phyloP scores from a whole-genome alignment of 2,329 filamentous ascomycete species.

The Colletotrichum salicis region DNA sequence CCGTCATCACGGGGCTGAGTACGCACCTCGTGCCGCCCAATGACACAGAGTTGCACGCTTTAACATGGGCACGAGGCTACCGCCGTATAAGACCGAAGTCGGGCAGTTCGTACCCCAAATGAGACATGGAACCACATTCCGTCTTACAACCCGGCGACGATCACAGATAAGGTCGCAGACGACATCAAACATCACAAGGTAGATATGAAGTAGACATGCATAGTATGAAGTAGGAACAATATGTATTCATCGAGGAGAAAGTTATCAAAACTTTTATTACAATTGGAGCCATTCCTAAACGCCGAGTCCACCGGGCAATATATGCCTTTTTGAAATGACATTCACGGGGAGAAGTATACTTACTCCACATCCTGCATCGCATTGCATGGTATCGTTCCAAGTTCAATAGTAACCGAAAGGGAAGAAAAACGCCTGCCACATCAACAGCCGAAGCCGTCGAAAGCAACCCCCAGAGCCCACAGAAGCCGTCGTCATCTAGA shows the following conservation, averaged over 20 bases:
- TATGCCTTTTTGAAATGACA: slow-evolving; percentile 29
- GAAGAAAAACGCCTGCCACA: slow-evolving; percentile 33
- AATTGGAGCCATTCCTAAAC: slow-evolving; percentile 28
- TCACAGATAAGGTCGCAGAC: not conserved
- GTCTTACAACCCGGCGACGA: not conserved
- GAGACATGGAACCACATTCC: not conserved
- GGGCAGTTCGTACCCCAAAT: not conserved
- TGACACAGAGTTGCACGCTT: slow-evolving; percentile 12
- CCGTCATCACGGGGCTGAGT: slow-evolving; percentile 29
- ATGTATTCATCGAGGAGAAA: slow-evolving; percentile 1
- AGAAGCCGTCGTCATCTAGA: slow-evolving; percentile 44
- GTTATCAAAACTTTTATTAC: slow-evolving; percentile 33
- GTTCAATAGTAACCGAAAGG: slow-evolving; percentile 29
- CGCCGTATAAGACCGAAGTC: slow-evolving; percentile 40
- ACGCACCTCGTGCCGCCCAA: slow-evolving; percentile 28
- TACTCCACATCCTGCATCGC: slow-evolving; percentile 34
- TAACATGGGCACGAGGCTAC: slow-evolving; percentile 50
- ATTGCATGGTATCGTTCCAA: slow-evolving; percentile 34
- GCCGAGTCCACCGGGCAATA: slow-evolving; percentile 23
- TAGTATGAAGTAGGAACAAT: not conserved
- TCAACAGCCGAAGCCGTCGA: slow-evolving; percentile 20
- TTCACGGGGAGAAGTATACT: slow-evolving; percentile 35
- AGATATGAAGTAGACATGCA: not conserved
- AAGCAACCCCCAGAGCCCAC: slow-evolving; percentile 41
- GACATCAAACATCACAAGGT: not conserved